Evolutionary conservation across 371 early-diverging fungal genomes (phyloP).

Genomic region (Apophysomyces sp.): DNA sequence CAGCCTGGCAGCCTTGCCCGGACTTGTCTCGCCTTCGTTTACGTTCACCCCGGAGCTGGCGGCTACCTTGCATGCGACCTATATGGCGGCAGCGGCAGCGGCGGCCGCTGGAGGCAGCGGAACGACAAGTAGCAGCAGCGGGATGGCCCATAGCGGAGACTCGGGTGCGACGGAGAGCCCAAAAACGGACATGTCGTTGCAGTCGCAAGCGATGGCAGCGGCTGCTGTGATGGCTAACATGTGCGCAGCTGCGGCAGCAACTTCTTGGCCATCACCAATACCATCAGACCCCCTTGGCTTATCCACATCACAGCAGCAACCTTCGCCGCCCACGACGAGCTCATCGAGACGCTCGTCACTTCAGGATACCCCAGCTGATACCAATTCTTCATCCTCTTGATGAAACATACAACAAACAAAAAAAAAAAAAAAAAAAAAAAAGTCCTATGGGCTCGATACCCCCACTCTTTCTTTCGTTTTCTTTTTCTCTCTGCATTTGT

Average conservation of each 20-base stretch:
- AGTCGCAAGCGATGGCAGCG: conserved; percentile 4
- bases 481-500: background rate
- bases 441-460: background rate
- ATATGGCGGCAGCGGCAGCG: conserved; percentile 18
- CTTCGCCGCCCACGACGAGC: background rate
- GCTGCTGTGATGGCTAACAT: conserved; percentile 9
- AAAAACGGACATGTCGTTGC: background rate
- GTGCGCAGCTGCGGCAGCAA: background rate
- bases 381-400: background rate
- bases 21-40: conserved; percentile 26
- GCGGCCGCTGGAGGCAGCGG: conserved; percentile 4
- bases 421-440: background rate
- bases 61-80: conserved; percentile 40
- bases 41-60: conserved; percentile 33
- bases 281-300: background rate
- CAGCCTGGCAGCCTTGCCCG: conserved; percentile 27
- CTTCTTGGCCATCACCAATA: background rate
- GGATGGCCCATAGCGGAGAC: conserved; percentile 5
- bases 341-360: conserved; percentile 3
- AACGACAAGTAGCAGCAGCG: background rate
- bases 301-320: conserved; percentile 4
- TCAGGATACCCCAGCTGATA: background rate
- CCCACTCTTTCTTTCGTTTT: conserved; percentile 2
- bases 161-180: no score
- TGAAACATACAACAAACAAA: background rate